A percentile compares a stretch with the other conserved stretches of the same genome.
phyloP scores from a whole-genome alignment of 345 rosid species.

The Zanthoxylum bungeanum region DNA sequence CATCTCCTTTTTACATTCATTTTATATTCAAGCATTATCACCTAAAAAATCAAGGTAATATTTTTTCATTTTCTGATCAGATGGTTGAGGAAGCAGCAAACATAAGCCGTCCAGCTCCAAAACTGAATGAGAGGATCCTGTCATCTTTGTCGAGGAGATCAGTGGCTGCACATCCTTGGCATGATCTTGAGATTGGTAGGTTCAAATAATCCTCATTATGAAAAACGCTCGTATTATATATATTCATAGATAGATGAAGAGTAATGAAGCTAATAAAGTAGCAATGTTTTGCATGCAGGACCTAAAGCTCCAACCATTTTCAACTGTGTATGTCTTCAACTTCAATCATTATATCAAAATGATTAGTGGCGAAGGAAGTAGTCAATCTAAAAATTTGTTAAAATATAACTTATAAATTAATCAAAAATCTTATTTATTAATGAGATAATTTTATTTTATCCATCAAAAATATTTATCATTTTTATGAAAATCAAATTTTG shows the following conservation, averaged over 20 bases:
- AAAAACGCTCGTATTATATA: too few species aligned
- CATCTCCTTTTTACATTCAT: background rate
- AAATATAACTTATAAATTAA: too few species aligned
- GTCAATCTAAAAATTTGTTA: too few species aligned
- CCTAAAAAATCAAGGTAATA: too few species aligned
- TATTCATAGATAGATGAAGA: background rate
- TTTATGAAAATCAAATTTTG: too few species aligned
- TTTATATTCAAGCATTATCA: background rate
- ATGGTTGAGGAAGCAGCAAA: slow-evolving; percentile 40
- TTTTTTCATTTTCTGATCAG: slow-evolving; percentile 16
- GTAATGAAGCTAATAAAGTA: slow-evolving; percentile 16
- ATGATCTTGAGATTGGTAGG: slow-evolving; percentile 95
- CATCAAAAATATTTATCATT: too few species aligned
- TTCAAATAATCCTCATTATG: too few species aligned
- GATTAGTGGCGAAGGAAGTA: too few species aligned
- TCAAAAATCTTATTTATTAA: too few species aligned
- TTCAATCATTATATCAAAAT: too few species aligned
- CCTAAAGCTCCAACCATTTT: slow-evolving; percentile 76
- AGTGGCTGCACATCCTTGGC: slow-evolving; percentile 99
- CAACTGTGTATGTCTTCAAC: slow-evolving; percentile 49
- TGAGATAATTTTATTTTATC: too few species aligned
- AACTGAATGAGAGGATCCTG: slow-evolving; percentile 85
- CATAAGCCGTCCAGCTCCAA: slow-evolving; percentile 36
- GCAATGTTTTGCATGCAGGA: slow-evolving; percentile 43
- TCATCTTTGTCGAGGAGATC: slow-evolving; percentile 88